These are phyloP conservation scores for Globisporangium yorkense DNA, from an alignment of 352 stramenopile genomes.

Conservation along the genomic window DNA sequence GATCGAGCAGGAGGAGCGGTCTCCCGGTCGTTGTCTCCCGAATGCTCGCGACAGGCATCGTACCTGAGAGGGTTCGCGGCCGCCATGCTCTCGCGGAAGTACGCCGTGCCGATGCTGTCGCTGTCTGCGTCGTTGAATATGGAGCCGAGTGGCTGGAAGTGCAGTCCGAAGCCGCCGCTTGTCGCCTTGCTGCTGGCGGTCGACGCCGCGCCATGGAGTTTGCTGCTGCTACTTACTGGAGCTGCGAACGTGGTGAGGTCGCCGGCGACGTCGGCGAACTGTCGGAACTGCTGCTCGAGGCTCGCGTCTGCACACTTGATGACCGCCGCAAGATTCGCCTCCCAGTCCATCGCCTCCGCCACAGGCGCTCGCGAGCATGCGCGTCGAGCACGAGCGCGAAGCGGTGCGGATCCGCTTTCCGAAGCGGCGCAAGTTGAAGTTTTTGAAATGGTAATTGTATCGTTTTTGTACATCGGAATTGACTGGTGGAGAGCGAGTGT, in stretches of 20 bases:
- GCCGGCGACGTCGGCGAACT: slow-evolving; percentile 42
- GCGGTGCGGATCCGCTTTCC: background rate
- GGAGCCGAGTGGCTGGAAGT: slow-evolving; percentile 1
- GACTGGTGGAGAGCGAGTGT: background rate
- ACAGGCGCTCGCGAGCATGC: too few relatives aligned
- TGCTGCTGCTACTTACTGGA: background rate
- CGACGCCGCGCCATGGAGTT: background rate
- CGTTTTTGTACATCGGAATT: background rate
- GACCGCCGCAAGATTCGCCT: slow-evolving; percentile 63
- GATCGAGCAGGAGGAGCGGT: slow-evolving; percentile 10
- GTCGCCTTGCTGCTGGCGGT: too few relatives aligned
- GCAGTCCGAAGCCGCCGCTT: background rate
- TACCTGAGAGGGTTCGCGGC: slow-evolving; percentile 13
- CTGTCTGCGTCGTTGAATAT: background rate
- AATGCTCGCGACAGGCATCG: background rate
- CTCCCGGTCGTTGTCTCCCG: background rate
- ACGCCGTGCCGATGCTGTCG: slow-evolving; percentile 25
- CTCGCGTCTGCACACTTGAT: slow-evolving; percentile 82
- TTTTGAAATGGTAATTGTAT: background rate
- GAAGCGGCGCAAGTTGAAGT: background rate
- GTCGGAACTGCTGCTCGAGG: slow-evolving; percentile 67
- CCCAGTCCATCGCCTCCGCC: slow-evolving; percentile 14
- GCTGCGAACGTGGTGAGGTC: slow-evolving; percentile 10
- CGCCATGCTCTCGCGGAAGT: slow-evolving; percentile 34
- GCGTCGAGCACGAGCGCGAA: too few relatives aligned